These are phyloP conservation scores for Arthrobotrys sinensis DNA, from an alignment of 2,329 filamentous ascomycete species.

Conservation along the genomic window DNA sequence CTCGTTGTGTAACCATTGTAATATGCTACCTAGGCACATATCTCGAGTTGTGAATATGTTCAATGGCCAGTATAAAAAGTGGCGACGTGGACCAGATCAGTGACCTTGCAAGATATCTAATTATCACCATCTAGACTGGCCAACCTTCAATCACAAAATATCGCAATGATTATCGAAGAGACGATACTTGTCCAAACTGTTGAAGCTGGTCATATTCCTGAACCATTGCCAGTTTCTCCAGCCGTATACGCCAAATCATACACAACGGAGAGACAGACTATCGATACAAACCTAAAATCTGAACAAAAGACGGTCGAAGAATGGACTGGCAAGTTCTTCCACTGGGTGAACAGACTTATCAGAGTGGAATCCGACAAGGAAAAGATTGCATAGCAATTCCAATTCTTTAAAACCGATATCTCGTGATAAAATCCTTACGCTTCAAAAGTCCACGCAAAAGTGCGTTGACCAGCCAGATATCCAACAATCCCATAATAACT, in stretches of 20 bases:
- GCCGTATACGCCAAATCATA: not conserved
- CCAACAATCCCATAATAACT: constrained; percentile 27
- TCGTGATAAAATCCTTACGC: not conserved
- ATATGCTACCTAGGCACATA: too few relatives aligned
- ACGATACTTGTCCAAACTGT: constrained; percentile 5
- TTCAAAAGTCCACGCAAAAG: not conserved
- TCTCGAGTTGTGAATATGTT: too few relatives aligned
- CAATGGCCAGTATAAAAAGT: too few relatives aligned
- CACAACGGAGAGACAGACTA: not conserved
- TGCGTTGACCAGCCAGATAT: constrained; percentile 45
- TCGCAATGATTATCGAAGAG: constrained; percentile 4
- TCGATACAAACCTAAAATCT: not conserved
- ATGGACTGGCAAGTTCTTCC: constrained; percentile 18
- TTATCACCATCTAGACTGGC: not conserved
- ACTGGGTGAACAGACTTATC: constrained; percentile 23
- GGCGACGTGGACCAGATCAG: too few relatives aligned
- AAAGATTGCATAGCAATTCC: constrained; percentile 5
- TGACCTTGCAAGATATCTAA: too few relatives aligned
- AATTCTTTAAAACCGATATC: not conserved
- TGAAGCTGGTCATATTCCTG: not conserved
- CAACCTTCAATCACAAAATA: not conserved
- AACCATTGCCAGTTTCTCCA: not conserved
- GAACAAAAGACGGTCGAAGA: not conserved
- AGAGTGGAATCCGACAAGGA: constrained; percentile 18
- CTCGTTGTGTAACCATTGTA: too few relatives aligned